phyloP scores from a whole-genome alignment of 169 alveolate species.

The Plasmodium falciparum region DNA sequence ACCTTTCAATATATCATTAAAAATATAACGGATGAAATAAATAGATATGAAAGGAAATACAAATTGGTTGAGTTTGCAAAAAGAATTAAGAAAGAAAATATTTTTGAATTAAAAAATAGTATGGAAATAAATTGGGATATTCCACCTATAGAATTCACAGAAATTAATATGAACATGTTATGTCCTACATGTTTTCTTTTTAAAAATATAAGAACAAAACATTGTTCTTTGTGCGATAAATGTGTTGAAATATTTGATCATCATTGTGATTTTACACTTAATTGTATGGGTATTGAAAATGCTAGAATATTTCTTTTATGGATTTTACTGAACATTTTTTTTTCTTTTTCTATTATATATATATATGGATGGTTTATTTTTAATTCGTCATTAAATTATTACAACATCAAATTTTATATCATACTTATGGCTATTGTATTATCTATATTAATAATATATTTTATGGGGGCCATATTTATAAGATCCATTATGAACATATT shows the following conservation, averaged over 20 bases:
- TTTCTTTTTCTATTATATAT: conserved; percentile 21
- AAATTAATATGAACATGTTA: conserved; percentile 50
- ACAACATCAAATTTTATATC: not conserved
- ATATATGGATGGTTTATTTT: conserved; percentile 4
- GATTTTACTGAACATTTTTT: conserved; percentile 37
- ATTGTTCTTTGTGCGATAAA: conserved; percentile 93
- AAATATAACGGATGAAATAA: conserved; percentile 46
- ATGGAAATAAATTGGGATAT: conserved; percentile 21
- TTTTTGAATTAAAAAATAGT: conserved; percentile 9
- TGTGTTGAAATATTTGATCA: conserved; percentile 95
- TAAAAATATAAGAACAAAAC: conserved; percentile 93
- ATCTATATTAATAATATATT: conserved; percentile 6
- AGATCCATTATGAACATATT: conserved; percentile 42
- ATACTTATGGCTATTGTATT: conserved; percentile 11
- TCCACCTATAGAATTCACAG: conserved; percentile 13
- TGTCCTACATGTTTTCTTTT: conserved; percentile 66
- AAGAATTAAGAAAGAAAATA: conserved; percentile 25
- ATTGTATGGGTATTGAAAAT: conserved; percentile 70
- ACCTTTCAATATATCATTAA: conserved; percentile 23
- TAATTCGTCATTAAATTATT: not conserved
- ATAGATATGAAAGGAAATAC: conserved; percentile 25
- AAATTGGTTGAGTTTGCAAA: conserved; percentile 17
- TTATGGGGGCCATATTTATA: conserved; percentile 50
- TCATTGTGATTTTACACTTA: conserved; percentile 89
- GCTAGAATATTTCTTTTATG: conserved; percentile 47